Conservation (phyloP, 2,329 filamentous ascomycete genomes). For the Aspergillus fructus region DNA sequence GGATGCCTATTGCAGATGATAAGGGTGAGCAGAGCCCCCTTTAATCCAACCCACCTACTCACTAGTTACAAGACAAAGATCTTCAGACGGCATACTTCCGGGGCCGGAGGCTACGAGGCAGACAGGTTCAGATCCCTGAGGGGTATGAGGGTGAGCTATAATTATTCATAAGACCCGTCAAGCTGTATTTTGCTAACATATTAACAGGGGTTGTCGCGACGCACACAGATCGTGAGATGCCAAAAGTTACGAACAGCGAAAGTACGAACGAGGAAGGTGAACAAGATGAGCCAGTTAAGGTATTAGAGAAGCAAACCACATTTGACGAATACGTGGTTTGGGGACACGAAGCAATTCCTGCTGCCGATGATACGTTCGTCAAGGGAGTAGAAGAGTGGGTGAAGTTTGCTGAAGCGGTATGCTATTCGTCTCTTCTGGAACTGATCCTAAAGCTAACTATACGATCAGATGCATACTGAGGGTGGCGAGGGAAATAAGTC, state of each 20-base stretch:
- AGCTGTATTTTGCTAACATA: background rate
- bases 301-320: conserved; percentile 61
- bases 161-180: background rate
- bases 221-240: conserved; percentile 42
- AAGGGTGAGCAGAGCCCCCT: conserved; percentile 34
- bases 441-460: conserved; percentile 10
- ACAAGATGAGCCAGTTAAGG: conserved; percentile 51
- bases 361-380: conserved; percentile 68
- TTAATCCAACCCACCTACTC: conserved; percentile 1
- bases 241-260: conserved; percentile 30
- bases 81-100: conserved; percentile 67
- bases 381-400: conserved; percentile 81
- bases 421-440: conserved; percentile 22
- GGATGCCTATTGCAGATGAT: conserved; percentile 58
- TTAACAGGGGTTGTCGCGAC: conserved; percentile 58
- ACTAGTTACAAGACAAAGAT: conserved; percentile 18
- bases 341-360: conserved; percentile 71
- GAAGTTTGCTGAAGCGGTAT: conserved; percentile 66
- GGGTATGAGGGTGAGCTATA: conserved; percentile 59
- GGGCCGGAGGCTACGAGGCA: conserved; percentile 75
- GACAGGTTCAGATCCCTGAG: conserved; percentile 64
- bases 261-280: conserved; percentile 47
- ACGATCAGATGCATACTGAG: conserved; percentile 29
- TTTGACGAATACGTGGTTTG: conserved; percentile 82
- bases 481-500: conserved; percentile 15